Evolutionary conservation across 108 stramenopile genomes (phyloP).

Genomic region (Cafeteria roenbergensis): DNA sequence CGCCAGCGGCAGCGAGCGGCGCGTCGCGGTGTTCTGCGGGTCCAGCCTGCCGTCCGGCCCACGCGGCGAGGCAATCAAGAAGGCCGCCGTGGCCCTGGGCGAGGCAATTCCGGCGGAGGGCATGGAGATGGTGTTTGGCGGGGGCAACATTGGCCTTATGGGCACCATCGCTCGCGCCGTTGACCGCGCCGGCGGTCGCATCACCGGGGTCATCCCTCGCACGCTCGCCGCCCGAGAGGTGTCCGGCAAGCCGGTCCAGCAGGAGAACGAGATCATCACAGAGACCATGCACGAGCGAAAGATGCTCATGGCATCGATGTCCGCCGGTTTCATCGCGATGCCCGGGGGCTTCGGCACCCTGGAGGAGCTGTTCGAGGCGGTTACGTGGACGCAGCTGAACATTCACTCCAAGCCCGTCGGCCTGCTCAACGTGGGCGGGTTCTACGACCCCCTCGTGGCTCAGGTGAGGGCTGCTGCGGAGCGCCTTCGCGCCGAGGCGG

Average conservation of each 20-base stretch:
- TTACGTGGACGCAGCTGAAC: slow-evolving; percentile 18
- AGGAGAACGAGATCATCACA: neutral
- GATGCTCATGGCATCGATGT: slow-evolving; percentile 12
- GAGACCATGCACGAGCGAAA: slow-evolving; percentile 24
- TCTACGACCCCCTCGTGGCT: slow-evolving; percentile 12
- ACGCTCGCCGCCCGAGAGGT: slow-evolving; percentile 8
- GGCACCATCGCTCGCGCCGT: slow-evolving; percentile 7
- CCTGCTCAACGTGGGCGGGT: slow-evolving; percentile 16
- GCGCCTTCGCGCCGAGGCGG: no score
- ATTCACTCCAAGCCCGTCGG: slow-evolving; percentile 19
- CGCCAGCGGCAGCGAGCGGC: no score
- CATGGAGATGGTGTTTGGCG: slow-evolving; percentile 14
- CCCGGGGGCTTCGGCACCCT: slow-evolving; percentile 22
- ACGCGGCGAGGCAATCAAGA: neutral
- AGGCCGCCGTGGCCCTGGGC: slow-evolving; percentile 7
- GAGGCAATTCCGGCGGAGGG: neutral
- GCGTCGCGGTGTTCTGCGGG: slow-evolving; percentile 5
- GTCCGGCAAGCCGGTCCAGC: slow-evolving; percentile 2
- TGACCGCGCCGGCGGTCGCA: slow-evolving; percentile 5
- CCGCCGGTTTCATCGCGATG: slow-evolving; percentile 16
- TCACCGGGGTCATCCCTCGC: slow-evolving; percentile 13
- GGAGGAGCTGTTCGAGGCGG: slow-evolving; percentile 17
- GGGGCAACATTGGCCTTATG: slow-evolving; percentile 22
- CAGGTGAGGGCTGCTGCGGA: no score
- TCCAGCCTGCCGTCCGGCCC: neutral